Evolutionary conservation across 1,284 basidiomycete genomes (phyloP).

Genomic region (Naganishia sp.): DNA sequence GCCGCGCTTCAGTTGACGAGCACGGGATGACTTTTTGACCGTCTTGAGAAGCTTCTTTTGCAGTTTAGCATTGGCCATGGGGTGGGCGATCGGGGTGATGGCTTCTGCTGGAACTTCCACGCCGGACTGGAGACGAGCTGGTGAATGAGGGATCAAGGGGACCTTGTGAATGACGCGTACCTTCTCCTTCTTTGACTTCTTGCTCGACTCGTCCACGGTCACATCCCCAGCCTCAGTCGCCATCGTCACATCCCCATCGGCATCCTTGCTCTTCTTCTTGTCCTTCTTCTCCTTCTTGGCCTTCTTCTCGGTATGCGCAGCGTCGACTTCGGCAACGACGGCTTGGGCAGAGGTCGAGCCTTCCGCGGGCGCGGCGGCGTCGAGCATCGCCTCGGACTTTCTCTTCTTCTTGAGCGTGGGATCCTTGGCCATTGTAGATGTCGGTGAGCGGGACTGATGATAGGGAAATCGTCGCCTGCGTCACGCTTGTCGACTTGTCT

Average conservation of each 20-base stretch:
- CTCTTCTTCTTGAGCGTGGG: constrained; percentile 54
- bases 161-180: constrained; percentile 30
- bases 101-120: constrained; percentile 73
- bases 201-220: constrained; percentile 37
- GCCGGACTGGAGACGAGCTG: constrained; percentile 44
- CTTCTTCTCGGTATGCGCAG: constrained; percentile 42
- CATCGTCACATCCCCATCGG: constrained; percentile 41
- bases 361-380: constrained; percentile 38
- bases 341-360: constrained; percentile 48
- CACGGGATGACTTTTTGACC: constrained; percentile 89
- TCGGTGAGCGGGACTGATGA: not conserved
- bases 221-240: constrained; percentile 39
- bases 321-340: constrained; percentile 47
- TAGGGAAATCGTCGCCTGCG: not conserved
- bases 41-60: constrained; percentile 89
- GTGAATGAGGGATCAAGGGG: constrained; percentile 11
- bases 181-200: constrained; percentile 42
- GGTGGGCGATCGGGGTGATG: constrained; percentile 84
- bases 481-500: not conserved
- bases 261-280: constrained; percentile 53
- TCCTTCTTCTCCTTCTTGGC: constrained; percentile 56
- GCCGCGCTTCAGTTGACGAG: constrained; percentile 86
- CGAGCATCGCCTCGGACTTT: constrained; percentile 52
- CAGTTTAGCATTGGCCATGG: constrained; percentile 86
- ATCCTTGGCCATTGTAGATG: constrained; percentile 50